Conservation (phyloP, 1,139 yeast species). For the Saccharomyces uvarum region DNA sequence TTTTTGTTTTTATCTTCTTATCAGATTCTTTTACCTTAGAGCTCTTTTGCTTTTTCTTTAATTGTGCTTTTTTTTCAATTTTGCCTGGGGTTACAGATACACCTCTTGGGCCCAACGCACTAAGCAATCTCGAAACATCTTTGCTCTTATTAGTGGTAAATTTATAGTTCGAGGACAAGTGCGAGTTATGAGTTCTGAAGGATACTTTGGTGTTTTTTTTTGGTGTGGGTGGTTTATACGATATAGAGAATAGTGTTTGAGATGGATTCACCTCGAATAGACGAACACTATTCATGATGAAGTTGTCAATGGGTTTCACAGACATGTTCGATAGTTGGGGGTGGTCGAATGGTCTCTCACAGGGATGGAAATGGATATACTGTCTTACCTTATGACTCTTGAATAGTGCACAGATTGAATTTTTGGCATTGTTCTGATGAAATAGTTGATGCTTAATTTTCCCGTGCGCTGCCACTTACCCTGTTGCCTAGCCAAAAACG, state of each 20-base stretch:
- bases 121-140: conserved; percentile 69
- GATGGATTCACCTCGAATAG: conserved; percentile 46
- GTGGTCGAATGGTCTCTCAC: neutral
- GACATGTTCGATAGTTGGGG: conserved; percentile 12
- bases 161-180: conserved; percentile 58
- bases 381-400: too few relatives aligned
- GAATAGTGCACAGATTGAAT: neutral
- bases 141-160: conserved; percentile 58
- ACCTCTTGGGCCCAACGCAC: conserved; percentile 82
- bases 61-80: conserved; percentile 15
- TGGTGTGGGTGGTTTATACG: conserved; percentile 35
- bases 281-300: conserved; percentile 41
- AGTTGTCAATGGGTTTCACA: conserved; percentile 42
- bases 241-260: conserved; percentile 40
- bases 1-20: conserved; percentile 3
- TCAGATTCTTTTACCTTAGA: conserved; percentile 7
- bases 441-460: neutral
- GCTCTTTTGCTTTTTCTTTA: conserved; percentile 4
- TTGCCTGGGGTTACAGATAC: conserved; percentile 34
- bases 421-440: neutral
- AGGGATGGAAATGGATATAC: neutral
- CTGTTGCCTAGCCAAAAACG: neutral
- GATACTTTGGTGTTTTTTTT: conserved; percentile 34
- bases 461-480: neutral
- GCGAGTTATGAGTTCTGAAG: conserved; percentile 68